These are phyloP conservation scores for Blastomyces parvus DNA, from an alignment of 2,329 filamentous ascomycete species.

Conservation along the genomic window DNA sequence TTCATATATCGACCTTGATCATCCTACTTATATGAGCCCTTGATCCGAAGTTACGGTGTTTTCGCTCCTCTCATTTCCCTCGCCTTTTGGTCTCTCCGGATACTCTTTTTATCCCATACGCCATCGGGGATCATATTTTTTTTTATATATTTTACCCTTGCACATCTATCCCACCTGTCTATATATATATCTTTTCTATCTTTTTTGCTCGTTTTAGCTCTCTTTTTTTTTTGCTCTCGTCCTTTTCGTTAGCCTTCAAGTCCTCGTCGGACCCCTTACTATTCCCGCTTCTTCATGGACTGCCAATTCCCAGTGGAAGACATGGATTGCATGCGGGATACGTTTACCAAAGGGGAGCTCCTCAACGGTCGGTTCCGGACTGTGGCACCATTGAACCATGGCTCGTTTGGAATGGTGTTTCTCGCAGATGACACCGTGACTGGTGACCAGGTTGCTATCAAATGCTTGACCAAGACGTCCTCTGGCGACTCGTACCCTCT, in stretches of 20 bases:
- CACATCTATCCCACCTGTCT: slow-evolving; percentile 17
- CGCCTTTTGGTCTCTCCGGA: neutral
- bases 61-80: slow-evolving; percentile 8
- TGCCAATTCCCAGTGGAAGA: slow-evolving; percentile 2
- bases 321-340: slow-evolving; percentile 81
- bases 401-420: slow-evolving; percentile 98
- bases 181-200: slow-evolving; percentile 13
- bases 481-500: slow-evolving; percentile 53
- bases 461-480: slow-evolving; percentile 83
- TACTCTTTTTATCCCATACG: slow-evolving; percentile 12
- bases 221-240: slow-evolving; percentile 18
- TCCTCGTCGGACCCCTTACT: neutral
- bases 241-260: neutral
- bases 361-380: slow-evolving; percentile 86
- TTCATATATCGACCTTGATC: slow-evolving; percentile 10
- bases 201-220: slow-evolving; percentile 21
- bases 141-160: slow-evolving; percentile 15
- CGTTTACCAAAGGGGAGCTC: slow-evolving; percentile 68
- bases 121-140: slow-evolving; percentile 16
- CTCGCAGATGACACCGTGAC: slow-evolving; percentile 73
- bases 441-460: slow-evolving; percentile 78
- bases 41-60: slow-evolving; percentile 33
- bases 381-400: slow-evolving; percentile 90
- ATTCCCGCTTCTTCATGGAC: slow-evolving; percentile 3
- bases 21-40: slow-evolving; percentile 31